Percentiles rank a stretch among this genome's conserved stretches.
These are phyloP conservation scores for Podaxis sp. DNA, from an alignment of 768 basidiomycete species.

Conservation along the genomic window DNA sequence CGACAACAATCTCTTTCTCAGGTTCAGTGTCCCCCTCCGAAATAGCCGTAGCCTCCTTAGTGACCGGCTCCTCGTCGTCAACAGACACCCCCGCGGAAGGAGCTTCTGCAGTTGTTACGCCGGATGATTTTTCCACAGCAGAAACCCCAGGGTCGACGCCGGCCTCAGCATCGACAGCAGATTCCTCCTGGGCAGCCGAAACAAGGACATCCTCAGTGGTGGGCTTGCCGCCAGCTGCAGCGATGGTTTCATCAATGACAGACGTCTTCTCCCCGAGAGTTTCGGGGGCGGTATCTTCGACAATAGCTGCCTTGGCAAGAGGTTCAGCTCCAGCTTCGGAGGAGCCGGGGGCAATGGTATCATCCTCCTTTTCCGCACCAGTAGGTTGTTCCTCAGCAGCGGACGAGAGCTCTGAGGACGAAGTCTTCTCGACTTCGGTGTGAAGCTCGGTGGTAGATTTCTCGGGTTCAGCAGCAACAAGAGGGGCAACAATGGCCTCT, in stretches of 20 bases:
- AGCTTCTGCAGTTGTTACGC: background rate
- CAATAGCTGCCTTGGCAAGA: background rate
- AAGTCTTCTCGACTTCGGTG: background rate
- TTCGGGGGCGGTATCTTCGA: background rate
- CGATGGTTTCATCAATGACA: background rate
- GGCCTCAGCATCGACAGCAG: background rate
- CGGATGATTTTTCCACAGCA: background rate
- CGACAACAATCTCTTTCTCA: background rate
- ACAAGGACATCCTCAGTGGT: background rate
- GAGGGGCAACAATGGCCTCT: background rate
- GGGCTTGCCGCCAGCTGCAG: background rate
- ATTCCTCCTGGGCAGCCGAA: background rate
- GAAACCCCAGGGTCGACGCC: background rate
- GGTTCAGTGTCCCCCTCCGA: background rate
- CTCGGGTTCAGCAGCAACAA: background rate
- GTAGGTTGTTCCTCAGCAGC: background rate
- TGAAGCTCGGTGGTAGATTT: background rate
- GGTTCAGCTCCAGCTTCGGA: background rate
- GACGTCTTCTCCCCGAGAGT: background rate
- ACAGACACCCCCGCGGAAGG: background rate
- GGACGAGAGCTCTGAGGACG: background rate
- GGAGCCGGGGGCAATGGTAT: background rate
- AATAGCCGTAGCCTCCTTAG: background rate
- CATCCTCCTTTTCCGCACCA: background rate
- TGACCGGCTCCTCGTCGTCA: background rate